A percentile compares a stretch with the other conserved stretches of the same genome.
These are phyloP conservation scores for Phytophthora boehmeriae DNA, from an alignment of 352 stramenopile genomes.

Conservation along the genomic window DNA sequence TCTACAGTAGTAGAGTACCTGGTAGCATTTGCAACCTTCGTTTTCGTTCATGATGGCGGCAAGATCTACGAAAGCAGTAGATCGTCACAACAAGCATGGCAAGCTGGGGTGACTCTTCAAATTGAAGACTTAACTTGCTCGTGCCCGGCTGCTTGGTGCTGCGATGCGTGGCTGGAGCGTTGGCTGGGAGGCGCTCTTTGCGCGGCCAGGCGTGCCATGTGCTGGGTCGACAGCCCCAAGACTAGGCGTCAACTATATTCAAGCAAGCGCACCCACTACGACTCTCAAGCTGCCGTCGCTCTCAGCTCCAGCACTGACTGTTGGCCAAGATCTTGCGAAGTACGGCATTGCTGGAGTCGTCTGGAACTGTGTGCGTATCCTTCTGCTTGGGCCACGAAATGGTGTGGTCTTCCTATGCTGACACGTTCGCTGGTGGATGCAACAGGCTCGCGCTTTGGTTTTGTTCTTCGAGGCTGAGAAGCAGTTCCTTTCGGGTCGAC, in stretches of 20 bases:
- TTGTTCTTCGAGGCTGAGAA: conserved; percentile 42
- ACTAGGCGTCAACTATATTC: conserved; percentile 66
- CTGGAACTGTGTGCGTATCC: conserved; percentile 68
- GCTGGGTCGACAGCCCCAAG: conserved; percentile 11
- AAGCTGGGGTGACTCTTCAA: conserved; percentile 24
- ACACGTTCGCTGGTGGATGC: conserved; percentile 13
- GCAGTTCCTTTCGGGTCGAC: conserved; percentile 30
- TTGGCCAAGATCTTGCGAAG: conserved; percentile 53
- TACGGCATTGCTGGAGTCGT: conserved; percentile 72
- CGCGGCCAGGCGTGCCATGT: background rate
- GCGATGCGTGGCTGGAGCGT: conserved; percentile 18
- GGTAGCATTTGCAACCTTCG: no score
- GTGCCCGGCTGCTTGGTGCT: background rate
- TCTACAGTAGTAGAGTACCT: no score
- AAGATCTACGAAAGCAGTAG: no score
- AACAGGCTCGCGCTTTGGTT: conserved; percentile 53
- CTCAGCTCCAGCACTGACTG: conserved; percentile 11
- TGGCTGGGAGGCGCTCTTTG: conserved; percentile 49
- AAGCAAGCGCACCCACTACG: conserved; percentile 50
- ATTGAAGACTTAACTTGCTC: no score
- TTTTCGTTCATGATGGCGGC: background rate
- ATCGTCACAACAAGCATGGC: no score
- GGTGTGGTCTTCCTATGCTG: conserved; percentile 9
- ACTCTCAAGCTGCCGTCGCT: conserved; percentile 21
- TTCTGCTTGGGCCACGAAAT: conserved; percentile 5